Conservation (phyloP, 2,329 filamentous ascomycete species). For the Nemania serpens region DNA sequence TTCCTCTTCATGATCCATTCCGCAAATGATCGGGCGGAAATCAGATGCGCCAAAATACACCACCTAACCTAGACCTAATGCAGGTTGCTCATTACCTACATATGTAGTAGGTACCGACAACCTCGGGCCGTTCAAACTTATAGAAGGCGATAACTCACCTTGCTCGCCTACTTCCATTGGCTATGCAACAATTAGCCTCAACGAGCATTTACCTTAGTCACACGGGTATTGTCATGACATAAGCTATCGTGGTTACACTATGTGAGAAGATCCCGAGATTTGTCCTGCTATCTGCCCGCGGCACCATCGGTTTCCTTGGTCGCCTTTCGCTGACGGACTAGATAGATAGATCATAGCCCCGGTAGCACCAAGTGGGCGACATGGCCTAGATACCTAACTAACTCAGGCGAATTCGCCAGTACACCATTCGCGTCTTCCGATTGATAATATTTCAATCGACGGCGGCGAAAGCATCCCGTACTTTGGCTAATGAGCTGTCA, state of each 20-base stretch:
- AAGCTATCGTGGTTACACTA: not conserved
- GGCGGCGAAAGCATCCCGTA: too few species aligned
- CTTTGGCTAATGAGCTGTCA: too few species aligned
- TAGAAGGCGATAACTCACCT: not conserved
- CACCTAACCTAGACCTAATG: too few species aligned
- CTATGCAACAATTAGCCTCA: slow-evolving; percentile 5
- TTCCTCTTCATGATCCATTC: too few species aligned
- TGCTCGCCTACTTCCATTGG: not conserved
- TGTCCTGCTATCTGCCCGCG: slow-evolving; percentile 31
- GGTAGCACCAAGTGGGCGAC: slow-evolving; percentile 5
- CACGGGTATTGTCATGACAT: slow-evolving; percentile 10
- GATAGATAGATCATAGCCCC: slow-evolving; percentile 2
- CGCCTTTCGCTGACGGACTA: slow-evolving; percentile 25
- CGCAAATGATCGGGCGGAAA: too few species aligned
- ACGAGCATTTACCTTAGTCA: slow-evolving; percentile 9
- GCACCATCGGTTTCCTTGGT: slow-evolving; percentile 26
- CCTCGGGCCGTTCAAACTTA: too few species aligned
- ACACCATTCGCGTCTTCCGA: not conserved
- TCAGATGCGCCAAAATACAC: too few species aligned
- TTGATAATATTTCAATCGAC: not conserved
- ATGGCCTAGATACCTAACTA: not conserved
- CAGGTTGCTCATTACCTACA: too few species aligned
- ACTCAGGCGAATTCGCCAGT: not conserved
- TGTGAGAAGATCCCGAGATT: slow-evolving; percentile 38
- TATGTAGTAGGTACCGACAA: too few species aligned